Evolutionary conservation across 2,329 filamentous ascomycete species (phyloP).

Genomic region (Nannizzia gypsea): DNA sequence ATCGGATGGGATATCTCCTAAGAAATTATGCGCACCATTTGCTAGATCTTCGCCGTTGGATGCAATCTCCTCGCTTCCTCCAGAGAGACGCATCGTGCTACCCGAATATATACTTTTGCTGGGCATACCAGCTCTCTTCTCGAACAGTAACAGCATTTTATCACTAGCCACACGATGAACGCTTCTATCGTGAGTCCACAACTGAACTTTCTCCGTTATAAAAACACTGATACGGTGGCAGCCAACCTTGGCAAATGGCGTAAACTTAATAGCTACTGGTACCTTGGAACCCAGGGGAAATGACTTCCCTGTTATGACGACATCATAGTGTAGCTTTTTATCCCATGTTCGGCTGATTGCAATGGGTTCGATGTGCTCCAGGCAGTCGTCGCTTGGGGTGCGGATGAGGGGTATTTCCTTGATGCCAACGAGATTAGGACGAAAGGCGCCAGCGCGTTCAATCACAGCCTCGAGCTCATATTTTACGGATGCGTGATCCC

Average conservation of each 20-base stretch:
- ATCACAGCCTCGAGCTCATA: slow-evolving; percentile 80
- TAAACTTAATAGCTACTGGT: slow-evolving; percentile 87
- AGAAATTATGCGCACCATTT: slow-evolving; percentile 52
- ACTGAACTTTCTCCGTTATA: slow-evolving; percentile 80
- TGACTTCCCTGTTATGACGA: slow-evolving; percentile 89
- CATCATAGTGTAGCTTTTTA: slow-evolving; percentile 89
- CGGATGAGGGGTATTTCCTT: slow-evolving; percentile 77
- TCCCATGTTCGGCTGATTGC: slow-evolving; percentile 91
- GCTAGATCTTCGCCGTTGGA: slow-evolving; percentile 44
- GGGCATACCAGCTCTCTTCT: slow-evolving; percentile 72
- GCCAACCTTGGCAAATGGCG: slow-evolving; percentile 82
- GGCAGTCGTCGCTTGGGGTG: slow-evolving; percentile 71
- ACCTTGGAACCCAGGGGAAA: slow-evolving; percentile 81
- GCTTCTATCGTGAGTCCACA: slow-evolving; percentile 74
- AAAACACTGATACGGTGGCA: slow-evolving; percentile 87
- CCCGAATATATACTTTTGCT: slow-evolving; percentile 61
- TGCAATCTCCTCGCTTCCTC: slow-evolving; percentile 63
- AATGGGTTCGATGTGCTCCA: slow-evolving; percentile 86
- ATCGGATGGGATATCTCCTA: slow-evolving; percentile 69
- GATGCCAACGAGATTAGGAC: slow-evolving; percentile 69
- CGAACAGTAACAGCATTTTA: slow-evolving; percentile 73
- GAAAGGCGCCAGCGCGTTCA: slow-evolving; percentile 79
- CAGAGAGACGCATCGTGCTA: slow-evolving; percentile 66
- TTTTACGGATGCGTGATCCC: slow-evolving; percentile 74
- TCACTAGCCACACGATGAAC: slow-evolving; percentile 76